A percentile compares a stretch with the other conserved stretches of the same genome.
These are phyloP conservation scores for Aspergillus sp. DNA, from an alignment of 2,329 filamentous ascomycete genomes.

Conservation along the genomic window DNA sequence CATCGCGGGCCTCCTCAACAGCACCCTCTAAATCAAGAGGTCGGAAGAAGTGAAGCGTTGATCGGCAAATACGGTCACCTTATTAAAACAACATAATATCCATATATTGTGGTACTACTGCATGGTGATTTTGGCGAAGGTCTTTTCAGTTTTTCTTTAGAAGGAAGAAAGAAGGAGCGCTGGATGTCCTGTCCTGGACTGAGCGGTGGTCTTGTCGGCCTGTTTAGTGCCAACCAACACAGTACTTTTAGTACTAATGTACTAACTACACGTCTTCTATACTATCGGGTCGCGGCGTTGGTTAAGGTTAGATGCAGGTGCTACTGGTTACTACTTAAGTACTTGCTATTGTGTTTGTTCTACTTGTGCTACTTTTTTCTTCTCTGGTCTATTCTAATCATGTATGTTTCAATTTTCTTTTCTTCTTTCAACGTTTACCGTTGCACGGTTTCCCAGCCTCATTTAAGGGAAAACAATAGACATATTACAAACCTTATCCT, in stretches of 20 bases:
- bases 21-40: slow-evolving; percentile 52
- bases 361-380: neutral
- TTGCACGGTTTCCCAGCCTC: neutral
- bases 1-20: slow-evolving; percentile 78
- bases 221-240: neutral
- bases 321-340: neutral
- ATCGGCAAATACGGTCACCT: neutral
- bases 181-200: neutral
- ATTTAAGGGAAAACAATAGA: neutral
- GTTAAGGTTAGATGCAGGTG: neutral
- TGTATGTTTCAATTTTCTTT: neutral
- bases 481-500: neutral
- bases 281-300: neutral
- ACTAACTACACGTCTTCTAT: neutral
- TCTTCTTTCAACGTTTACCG: neutral
- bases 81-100: neutral
- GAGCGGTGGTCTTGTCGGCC: slow-evolving; percentile 6
- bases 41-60: slow-evolving; percentile 47
- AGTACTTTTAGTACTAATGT: neutral
- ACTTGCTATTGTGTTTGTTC: too few species aligned
- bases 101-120: slow-evolving; percentile 3
- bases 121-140: neutral
- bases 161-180: neutral
- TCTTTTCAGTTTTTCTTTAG: neutral
- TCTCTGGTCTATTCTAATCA: neutral